These are phyloP conservation scores for Ramaria sp. DNA, from an alignment of 768 basidiomycete genomes.

Conservation along the genomic window DNA sequence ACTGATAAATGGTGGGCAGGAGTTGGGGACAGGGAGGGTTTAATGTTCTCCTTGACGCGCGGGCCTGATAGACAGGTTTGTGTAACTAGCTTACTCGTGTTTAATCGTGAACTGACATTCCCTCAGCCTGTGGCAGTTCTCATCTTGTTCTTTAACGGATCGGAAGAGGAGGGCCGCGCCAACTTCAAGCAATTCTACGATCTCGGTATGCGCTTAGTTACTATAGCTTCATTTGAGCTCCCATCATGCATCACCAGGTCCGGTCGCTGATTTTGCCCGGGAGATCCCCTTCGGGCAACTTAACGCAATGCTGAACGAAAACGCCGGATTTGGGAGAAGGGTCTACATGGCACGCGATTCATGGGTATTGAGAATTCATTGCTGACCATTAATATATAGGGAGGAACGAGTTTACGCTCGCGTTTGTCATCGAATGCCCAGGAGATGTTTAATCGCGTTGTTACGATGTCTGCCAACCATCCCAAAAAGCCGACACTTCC, in stretches of 20 bases:
- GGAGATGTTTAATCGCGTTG: slow-evolving; percentile 22
- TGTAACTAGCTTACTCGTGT: neutral
- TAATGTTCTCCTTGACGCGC: slow-evolving; percentile 25
- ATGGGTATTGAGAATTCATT: slow-evolving; percentile 11
- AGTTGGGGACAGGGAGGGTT: slow-evolving; percentile 27
- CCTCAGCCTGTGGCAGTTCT: slow-evolving; percentile 29
- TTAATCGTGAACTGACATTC: neutral
- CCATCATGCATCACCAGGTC: slow-evolving; percentile 15
- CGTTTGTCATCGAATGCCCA: slow-evolving; percentile 17
- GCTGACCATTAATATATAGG: neutral
- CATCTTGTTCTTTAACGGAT: slow-evolving; percentile 22
- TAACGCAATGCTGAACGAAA: slow-evolving; percentile 34
- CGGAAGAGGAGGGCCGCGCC: slow-evolving; percentile 16
- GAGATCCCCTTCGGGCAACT: slow-evolving; percentile 39
- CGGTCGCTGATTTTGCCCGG: slow-evolving; percentile 29
- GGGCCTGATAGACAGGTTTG: slow-evolving; percentile 29
- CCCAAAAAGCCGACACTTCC: neutral
- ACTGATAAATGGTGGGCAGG: slow-evolving; percentile 26
- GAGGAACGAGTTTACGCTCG: slow-evolving; percentile 4
- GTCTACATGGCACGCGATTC: slow-evolving; percentile 34
- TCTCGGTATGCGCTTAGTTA: slow-evolving; percentile 10
- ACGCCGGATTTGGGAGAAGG: slow-evolving; percentile 25
- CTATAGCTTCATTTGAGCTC: neutral
- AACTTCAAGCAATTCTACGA: slow-evolving; percentile 18
- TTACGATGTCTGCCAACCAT: slow-evolving; percentile 19